These are phyloP conservation scores for Zychaea mexicana DNA, from an alignment of 371 early-diverging fungal genomes.

Conservation along the genomic window DNA sequence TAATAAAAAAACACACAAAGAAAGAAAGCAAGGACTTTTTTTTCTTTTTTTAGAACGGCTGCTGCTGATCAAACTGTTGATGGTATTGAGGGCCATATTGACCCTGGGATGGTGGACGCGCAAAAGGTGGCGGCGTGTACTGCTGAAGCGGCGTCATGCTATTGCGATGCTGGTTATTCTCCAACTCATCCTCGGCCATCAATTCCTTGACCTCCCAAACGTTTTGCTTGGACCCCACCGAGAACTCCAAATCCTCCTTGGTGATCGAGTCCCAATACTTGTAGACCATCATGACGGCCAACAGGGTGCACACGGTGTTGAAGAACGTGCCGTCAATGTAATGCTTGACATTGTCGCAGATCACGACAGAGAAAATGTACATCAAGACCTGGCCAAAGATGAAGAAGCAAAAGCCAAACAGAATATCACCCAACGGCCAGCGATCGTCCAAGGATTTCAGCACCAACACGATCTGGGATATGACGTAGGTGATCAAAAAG, in stretches of 20 bases:
- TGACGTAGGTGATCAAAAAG: slow-evolving; percentile 82
- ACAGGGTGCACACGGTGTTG: slow-evolving; percentile 87
- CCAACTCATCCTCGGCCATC: slow-evolving; percentile 57
- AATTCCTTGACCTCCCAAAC: slow-evolving; percentile 94
- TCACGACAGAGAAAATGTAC: slow-evolving; percentile 73
- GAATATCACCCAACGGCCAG: slow-evolving; percentile 94
- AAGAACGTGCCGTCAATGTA: slow-evolving; percentile 97
- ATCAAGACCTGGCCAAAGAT: slow-evolving; percentile 82
- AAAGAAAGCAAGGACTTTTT: neutral
- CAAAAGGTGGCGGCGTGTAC: slow-evolving; percentile 10
- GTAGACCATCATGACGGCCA: slow-evolving; percentile 98
- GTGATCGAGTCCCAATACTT: slow-evolving; percentile 99
- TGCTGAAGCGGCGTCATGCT: slow-evolving; percentile 25
- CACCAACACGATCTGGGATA: slow-evolving; percentile 92
- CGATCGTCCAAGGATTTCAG: slow-evolving; percentile 93
- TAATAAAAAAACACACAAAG: no score
- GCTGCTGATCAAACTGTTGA: slow-evolving; percentile 12
- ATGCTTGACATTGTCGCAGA: slow-evolving; percentile 89
- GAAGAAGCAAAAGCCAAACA: slow-evolving; percentile 89
- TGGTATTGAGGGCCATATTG: slow-evolving; percentile 35
- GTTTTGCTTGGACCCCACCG: slow-evolving; percentile 87
- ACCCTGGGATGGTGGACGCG: slow-evolving; percentile 11
- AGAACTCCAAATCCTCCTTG: slow-evolving; percentile 97
- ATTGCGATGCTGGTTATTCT: slow-evolving; percentile 13
- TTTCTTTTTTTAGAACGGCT: neutral